These are phyloP conservation scores for Plectosphaerella plurivora DNA, from an alignment of 2,329 filamentous ascomycete genomes.

Conservation along the genomic window DNA sequence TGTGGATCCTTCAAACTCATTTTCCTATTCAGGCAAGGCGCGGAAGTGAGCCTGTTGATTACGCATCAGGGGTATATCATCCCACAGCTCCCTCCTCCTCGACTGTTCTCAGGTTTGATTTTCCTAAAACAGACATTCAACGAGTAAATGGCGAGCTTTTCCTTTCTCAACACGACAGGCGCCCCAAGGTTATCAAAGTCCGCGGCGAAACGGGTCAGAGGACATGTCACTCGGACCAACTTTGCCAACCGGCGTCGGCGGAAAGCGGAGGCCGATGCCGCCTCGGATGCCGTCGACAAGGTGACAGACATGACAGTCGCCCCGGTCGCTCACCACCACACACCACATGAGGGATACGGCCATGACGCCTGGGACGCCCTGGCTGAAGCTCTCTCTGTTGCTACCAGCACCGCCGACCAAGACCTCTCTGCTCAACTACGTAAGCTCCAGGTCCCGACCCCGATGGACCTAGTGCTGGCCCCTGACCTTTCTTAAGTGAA, in stretches of 20 bases:
- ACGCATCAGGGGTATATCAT: neutral
- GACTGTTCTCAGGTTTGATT: neutral
- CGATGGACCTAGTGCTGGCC: neutral
- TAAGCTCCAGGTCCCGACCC: neutral
- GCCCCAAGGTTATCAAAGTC: slow-evolving; percentile 7
- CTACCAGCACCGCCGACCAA: neutral
- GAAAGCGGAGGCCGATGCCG: slow-evolving; percentile 1
- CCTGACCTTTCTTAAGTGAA: neutral
- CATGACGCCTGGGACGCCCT: neutral
- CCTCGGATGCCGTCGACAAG: neutral
- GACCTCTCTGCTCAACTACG: neutral
- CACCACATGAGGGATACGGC: neutral
- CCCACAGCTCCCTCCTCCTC: neutral
- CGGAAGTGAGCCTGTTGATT: neutral
- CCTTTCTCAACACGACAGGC: slow-evolving; percentile 14
- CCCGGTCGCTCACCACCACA: no score
- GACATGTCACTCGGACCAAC: slow-evolving; percentile 14
- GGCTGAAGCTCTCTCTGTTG: neutral
- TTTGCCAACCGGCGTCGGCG: slow-evolving; percentile 12
- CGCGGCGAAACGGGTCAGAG: slow-evolving; percentile 11
- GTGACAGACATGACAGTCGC: no score
- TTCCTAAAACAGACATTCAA: slow-evolving; percentile 3
- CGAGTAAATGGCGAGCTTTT: slow-evolving; percentile 8
- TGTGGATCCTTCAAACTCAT: neutral
- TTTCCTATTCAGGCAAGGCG: slow-evolving; percentile 4